A percentile compares a stretch with the other conserved stretches of the same genome.
phyloP scores from a whole-genome alignment of 331 rosid genomes.

The Pyrus hybrid region DNA sequence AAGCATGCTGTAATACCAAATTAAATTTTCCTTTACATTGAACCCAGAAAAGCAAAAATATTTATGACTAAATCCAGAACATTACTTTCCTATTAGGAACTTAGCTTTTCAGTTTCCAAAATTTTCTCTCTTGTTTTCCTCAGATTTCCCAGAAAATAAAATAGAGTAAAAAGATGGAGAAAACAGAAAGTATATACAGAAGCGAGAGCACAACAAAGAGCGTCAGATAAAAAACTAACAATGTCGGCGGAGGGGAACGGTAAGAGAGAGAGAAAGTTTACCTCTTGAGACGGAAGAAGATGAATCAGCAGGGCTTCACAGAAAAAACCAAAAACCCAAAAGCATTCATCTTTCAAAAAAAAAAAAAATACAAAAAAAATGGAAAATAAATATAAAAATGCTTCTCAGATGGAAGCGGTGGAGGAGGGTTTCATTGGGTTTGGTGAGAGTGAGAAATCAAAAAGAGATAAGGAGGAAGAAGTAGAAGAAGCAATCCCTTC shows the following conservation, averaged over 20 bases:
- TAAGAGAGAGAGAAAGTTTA: background rate
- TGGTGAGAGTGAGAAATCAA: background rate
- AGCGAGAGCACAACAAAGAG: background rate
- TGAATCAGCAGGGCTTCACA: background rate
- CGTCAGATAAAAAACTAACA: background rate
- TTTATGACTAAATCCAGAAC: background rate
- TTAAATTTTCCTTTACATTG: background rate
- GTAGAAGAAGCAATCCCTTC: background rate
- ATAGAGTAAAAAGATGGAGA: background rate
- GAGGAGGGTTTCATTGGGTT: slow-evolving; percentile 17
- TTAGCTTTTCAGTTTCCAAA: background rate
- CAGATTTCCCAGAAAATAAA: background rate
- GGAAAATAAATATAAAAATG: background rate
- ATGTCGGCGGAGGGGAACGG: slow-evolving; percentile 8
- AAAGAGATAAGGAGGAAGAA: slow-evolving; percentile 19
- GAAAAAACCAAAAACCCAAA: background rate
- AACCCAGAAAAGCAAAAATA: background rate
- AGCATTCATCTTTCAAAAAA: background rate
- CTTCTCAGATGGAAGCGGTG: slow-evolving; percentile 7
- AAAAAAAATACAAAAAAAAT: background rate
- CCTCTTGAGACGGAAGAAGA: background rate
- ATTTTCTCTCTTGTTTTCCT: background rate
- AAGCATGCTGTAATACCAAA: background rate
- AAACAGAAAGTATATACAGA: background rate
- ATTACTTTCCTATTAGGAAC: background rate